phyloP scores from a whole-genome alignment of 352 stramenopile genomes.

The Pythium aphanidermatum region DNA sequence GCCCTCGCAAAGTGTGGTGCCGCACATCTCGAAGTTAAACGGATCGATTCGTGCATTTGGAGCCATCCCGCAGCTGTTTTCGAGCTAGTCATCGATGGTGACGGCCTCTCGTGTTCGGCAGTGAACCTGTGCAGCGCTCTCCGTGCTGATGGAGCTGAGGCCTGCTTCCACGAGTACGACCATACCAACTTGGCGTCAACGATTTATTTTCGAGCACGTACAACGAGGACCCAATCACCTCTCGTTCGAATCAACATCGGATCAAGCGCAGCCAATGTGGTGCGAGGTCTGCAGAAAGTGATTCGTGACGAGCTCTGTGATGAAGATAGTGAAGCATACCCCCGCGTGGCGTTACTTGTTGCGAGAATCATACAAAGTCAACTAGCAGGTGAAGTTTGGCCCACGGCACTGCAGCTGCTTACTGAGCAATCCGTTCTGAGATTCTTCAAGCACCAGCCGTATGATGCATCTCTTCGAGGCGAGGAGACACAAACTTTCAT shows the following conservation, averaged over 20 bases:
- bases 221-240: no score
- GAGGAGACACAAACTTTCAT: neutral
- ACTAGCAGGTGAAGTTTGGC: neutral
- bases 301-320: no score
- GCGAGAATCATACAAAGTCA: neutral
- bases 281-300: no score
- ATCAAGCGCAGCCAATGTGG: no score
- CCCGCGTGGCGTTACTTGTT: neutral
- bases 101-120: neutral
- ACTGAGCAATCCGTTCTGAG: neutral
- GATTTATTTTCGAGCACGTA: no score
- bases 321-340: neutral
- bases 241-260: no score
- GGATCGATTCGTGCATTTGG: slow-evolving; percentile 9
- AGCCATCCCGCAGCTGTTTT: slow-evolving; percentile 2
- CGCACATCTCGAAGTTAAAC: neutral
- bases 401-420: neutral
- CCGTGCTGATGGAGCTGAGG: neutral
- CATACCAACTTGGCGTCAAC: no score
- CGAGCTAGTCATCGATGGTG: slow-evolving; percentile 3
- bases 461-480: neutral
- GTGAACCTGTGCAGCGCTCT: slow-evolving; percentile 1
- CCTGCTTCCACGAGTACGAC: neutral
- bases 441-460: neutral
- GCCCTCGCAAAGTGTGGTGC: slow-evolving; percentile 2